Conservation (phyloP, 371 early-diverging fungal genomes). For the Rhizopus sp. region DNA sequence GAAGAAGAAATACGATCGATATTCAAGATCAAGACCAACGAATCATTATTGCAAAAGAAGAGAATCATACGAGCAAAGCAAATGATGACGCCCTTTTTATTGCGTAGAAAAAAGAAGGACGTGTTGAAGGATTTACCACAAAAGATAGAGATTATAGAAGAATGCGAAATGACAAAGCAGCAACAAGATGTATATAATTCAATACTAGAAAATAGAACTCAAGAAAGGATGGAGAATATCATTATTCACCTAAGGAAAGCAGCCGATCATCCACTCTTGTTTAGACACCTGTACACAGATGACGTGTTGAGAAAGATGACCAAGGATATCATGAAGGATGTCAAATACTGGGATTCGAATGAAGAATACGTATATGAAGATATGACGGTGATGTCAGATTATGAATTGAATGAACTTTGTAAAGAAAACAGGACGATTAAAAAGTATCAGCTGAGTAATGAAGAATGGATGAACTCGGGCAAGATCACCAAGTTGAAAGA, state of each 20-base stretch:
- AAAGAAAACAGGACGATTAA: constrained; percentile 57
- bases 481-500: constrained; percentile 67
- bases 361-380: constrained; percentile 82
- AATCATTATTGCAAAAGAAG: constrained; percentile 41
- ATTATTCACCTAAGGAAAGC: constrained; percentile 87
- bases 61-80: constrained; percentile 70
- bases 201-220: constrained; percentile 39
- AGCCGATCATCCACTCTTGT: constrained; percentile 83
- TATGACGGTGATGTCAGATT: constrained; percentile 84
- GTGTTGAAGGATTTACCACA: constrained; percentile 71
- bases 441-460: constrained; percentile 53
- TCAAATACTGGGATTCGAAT: constrained; percentile 65
- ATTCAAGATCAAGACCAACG: constrained; percentile 52
- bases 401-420: constrained; percentile 79
- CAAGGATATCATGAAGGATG: constrained; percentile 54
- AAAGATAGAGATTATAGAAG: constrained; percentile 55
- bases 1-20: constrained; percentile 55
- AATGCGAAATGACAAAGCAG: constrained; percentile 42
- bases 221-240: constrained; percentile 56
- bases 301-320: constrained; percentile 65
- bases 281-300: constrained; percentile 67
- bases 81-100: constrained; percentile 82
- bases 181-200: constrained; percentile 50
- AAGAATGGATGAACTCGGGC: constrained; percentile 78
- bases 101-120: constrained; percentile 72